Evolutionary conservation across 2,329 filamentous ascomycete genomes (phyloP).

Genomic region (Fusarium burgessii): DNA sequence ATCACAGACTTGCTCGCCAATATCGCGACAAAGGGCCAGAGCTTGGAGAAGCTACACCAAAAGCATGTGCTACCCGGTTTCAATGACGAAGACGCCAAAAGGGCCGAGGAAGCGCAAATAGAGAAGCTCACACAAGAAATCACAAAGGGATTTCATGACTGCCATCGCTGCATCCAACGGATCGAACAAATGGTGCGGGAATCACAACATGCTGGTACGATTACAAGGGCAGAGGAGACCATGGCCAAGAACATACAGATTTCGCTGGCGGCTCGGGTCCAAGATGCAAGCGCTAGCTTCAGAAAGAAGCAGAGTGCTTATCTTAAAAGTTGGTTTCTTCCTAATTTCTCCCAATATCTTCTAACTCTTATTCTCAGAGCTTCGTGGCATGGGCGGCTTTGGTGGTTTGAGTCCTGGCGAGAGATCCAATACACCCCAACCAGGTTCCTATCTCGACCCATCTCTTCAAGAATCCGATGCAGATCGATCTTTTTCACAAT

Average conservation of each 20-base stretch:
- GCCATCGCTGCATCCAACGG: slow-evolving; percentile 87
- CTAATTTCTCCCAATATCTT: background rate
- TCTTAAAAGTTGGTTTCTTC: slow-evolving; percentile 77
- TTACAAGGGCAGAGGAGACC: slow-evolving; percentile 86
- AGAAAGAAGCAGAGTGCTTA: slow-evolving; percentile 98
- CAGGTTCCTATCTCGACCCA: slow-evolving; percentile 78
- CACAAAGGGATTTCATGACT: slow-evolving; percentile 88
- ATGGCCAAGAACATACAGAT: slow-evolving; percentile 98
- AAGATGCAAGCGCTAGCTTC: slow-evolving; percentile 91
- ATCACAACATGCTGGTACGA: slow-evolving; percentile 75
- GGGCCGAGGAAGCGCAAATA: slow-evolving; percentile 88
- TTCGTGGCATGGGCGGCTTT: slow-evolving; percentile 76
- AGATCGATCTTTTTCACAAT: slow-evolving; percentile 91
- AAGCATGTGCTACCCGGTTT: slow-evolving; percentile 98
- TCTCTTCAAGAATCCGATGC: slow-evolving; percentile 93
- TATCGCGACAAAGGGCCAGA: slow-evolving; percentile 84
- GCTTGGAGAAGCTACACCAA: slow-evolving; percentile 92
- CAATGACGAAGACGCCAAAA: slow-evolving; percentile 92
- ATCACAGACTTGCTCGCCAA: slow-evolving; percentile 84
- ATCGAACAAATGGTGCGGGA: slow-evolving; percentile 91
- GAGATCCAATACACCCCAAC: slow-evolving; percentile 63
- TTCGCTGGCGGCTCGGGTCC: slow-evolving; percentile 86
- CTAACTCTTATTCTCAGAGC: slow-evolving; percentile 63
- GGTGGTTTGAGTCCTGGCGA: slow-evolving; percentile 63
- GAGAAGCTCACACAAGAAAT: slow-evolving; percentile 91